A percentile compares a stretch with the other conserved stretches of the same genome.
Conservation (phyloP, 1,284 basidiomycete genomes). For the Moesziomyces aphidis region DNA sequence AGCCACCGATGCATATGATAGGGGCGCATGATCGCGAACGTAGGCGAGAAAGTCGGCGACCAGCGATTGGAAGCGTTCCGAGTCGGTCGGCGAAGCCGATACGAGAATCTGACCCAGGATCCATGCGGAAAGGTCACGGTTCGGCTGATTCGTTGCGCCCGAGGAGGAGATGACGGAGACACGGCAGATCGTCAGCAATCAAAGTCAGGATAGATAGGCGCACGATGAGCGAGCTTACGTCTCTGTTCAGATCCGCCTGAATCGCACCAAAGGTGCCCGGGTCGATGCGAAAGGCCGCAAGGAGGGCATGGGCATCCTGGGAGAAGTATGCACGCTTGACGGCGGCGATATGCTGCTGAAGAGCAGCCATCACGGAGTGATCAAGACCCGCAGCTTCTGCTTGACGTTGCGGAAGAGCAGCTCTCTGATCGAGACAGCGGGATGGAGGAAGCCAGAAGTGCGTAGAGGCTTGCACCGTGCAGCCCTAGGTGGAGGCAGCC, state of each 20-base stretch:
- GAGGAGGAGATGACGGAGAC: neutral
- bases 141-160: constrained; percentile 5
- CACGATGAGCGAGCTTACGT: constrained; percentile 8
- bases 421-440: neutral
- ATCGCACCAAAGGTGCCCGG: constrained; percentile 27
- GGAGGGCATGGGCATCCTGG: constrained; percentile 23
- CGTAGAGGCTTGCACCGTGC: too few relatives aligned
- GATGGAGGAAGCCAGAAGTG: neutral
- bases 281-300: constrained; percentile 30
- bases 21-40: constrained; percentile 33
- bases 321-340: constrained; percentile 39
- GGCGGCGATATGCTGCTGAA: constrained; percentile 39
- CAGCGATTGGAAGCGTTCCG: constrained; percentile 46
- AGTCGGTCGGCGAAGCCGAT: constrained; percentile 33
- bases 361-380: constrained; percentile 16
- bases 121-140: constrained; percentile 33
- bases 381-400: neutral
- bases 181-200: neutral
- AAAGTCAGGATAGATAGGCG: neutral
- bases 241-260: constrained; percentile 28
- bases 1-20: constrained; percentile 14
- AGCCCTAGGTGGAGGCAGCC: neutral
- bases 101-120: constrained; percentile 32
- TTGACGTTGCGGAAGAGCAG: neutral
- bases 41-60: constrained; percentile 43